Evolutionary conservation across 345 rosid species (phyloP), one percentile per base, ranked within the genome.

Genomic region (Aquilaria yunnanensis): DNA sequence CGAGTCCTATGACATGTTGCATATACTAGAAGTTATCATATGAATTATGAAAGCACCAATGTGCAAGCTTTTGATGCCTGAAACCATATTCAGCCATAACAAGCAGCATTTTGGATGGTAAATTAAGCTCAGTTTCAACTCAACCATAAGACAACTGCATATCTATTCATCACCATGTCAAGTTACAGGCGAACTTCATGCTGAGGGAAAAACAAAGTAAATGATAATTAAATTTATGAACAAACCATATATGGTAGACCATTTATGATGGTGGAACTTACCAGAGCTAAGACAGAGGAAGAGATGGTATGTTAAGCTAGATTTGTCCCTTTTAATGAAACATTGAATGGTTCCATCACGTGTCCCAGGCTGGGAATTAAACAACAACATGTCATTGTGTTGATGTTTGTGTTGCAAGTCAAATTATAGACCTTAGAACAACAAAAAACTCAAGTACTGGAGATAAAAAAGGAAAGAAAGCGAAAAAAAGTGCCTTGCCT

Each of bases 271-370:
- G 29, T 47, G 59, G 48, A 5, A 57, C 83, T 82, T 75, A 82
- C 87, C 83, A 11, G 84, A 82, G 65, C 87, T 85, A 69, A 82
- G 82, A 73, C 82, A 78, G 66, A 85, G 79, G 71, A 75, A 85
- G 34, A 85, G 85, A 59, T 73, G 85, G 72, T 82, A 85, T 6
- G 82, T 85, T 71, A 85, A 74, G 71, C 80, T 85, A 45, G 87
- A 76, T 72, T 82, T 82, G 72, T 85, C 90, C 64, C 90, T 73
- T 72, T 82, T 85, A 12, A 85, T 85, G 80, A 82, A 80, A 61
- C 90, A 85, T 57, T 82, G 90, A 59, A 85, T 73, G 64, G 70
- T 69, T 14, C 78, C 79, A 14, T 82, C 87, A 14, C 87, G 81
- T n/a, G 83, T 67, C 48, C 87, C 90, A 14, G 90, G 90, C 85